phyloP scores from a whole-genome alignment of 352 stramenopile genomes.

The Pythium coloratum region DNA sequence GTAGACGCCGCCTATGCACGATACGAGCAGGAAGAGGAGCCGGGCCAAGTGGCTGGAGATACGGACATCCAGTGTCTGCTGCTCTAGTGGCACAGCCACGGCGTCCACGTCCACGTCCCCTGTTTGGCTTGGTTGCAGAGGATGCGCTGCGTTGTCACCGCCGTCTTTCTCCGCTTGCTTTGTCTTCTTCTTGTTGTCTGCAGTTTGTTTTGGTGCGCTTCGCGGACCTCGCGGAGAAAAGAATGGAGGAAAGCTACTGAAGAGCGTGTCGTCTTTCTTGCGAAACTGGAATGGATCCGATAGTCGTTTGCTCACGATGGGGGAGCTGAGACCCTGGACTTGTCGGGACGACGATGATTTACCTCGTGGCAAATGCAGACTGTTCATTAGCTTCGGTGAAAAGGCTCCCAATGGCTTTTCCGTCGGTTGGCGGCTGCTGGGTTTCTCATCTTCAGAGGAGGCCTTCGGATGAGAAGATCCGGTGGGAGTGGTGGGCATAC shows the following conservation, averaged over 20 bases:
- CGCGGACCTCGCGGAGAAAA: conserved; percentile 13
- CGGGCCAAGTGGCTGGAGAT: conserved; percentile 20
- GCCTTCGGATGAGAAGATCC: background rate
- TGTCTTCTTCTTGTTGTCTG: background rate
- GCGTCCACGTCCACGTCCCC: background rate
- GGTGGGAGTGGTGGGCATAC: background rate
- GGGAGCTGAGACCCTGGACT: background rate
- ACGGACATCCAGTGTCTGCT: conserved; percentile 14
- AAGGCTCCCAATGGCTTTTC: conserved; percentile 3
- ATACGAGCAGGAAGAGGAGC: conserved; percentile 36
- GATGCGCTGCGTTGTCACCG: background rate
- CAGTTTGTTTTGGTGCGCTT: conserved; percentile 3
- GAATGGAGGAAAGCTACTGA: conserved; percentile 19
- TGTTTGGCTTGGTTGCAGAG: background rate
- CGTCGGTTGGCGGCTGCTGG: background rate
- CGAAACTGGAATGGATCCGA: conserved; percentile 28
- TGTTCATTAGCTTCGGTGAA: conserved; percentile 25
- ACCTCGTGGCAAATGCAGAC: conserved; percentile 22
- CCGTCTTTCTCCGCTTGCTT: background rate
- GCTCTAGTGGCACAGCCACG: background rate
- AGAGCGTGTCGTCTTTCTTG: conserved; percentile 24
- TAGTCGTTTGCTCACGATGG: conserved; percentile 13
- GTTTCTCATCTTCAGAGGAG: background rate
- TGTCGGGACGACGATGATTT: conserved; percentile 25
- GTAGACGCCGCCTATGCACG: conserved; percentile 32